Evolutionary conservation across 1,284 basidiomycete genomes (phyloP).

Genomic region (Golubevia sp.): DNA sequence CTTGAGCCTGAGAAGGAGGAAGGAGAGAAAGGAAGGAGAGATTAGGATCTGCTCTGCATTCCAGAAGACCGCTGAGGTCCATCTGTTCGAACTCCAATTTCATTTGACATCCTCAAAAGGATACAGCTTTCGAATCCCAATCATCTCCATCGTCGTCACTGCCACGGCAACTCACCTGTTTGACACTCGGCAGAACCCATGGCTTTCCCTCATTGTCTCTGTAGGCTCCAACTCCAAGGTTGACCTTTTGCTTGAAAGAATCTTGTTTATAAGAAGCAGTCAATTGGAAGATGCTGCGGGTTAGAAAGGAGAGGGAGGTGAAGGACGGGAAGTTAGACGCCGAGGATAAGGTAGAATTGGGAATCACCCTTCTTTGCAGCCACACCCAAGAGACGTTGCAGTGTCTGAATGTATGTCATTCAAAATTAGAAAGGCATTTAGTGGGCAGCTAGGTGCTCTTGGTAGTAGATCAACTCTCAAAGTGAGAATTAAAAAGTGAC

Average conservation of each 20-base stretch:
- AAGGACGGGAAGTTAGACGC: too few species aligned
- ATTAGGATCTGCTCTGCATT: neutral
- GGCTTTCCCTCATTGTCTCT: conserved; percentile 63
- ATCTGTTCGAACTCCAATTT: neutral
- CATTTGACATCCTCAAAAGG: conserved; percentile 44
- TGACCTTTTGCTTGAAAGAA: conserved; percentile 78
- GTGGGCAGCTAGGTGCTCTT: too few species aligned
- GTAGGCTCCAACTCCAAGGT: conserved; percentile 72
- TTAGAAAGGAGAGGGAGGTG: neutral
- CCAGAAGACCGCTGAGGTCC: neutral
- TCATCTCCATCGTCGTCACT: conserved; percentile 82
- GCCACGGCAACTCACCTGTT: conserved; percentile 69
- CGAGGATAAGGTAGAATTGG: too few species aligned
- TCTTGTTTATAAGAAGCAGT: conserved; percentile 87
- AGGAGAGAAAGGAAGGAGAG: neutral
- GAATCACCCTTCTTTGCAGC: too few species aligned
- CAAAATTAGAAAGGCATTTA: too few species aligned
- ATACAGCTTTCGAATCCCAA: conserved; percentile 70
- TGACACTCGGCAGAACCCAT: conserved; percentile 63
- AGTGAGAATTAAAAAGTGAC: too few species aligned
- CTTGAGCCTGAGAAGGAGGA: conserved; percentile 69
- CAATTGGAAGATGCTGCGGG: conserved; percentile 77
- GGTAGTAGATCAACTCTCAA: too few species aligned
- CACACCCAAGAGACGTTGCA: too few species aligned
- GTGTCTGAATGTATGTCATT: too few species aligned